Percentiles rank a stretch among this genome's conserved stretches.
These are phyloP conservation scores for Fomitopsis pulvina DNA, from an alignment of 768 basidiomycete genomes.

Conservation along the genomic window DNA sequence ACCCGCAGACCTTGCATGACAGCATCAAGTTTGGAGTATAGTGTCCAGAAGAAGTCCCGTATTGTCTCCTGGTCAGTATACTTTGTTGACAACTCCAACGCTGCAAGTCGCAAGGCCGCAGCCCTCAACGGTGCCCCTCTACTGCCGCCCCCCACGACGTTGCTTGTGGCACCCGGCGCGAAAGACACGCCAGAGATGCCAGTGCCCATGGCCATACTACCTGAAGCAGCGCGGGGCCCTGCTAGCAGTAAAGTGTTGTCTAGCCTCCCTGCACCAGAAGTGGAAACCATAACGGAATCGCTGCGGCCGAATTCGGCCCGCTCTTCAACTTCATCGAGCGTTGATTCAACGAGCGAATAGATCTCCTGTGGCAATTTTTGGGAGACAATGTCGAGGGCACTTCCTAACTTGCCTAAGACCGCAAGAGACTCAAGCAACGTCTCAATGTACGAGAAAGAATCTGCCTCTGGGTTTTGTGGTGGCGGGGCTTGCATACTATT, in stretches of 20 bases:
- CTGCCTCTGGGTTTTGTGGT: conserved; percentile 72
- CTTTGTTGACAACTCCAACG: conserved; percentile 67
- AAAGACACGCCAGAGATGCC: conserved; percentile 18
- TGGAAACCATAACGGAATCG: conserved; percentile 29
- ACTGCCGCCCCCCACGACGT: conserved; percentile 6
- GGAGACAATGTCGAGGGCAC: conserved; percentile 72
- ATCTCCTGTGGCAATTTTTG: conserved; percentile 84
- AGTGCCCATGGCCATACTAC: conserved; percentile 7
- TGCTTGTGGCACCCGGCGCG: conserved; percentile 5
- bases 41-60: conserved; percentile 92
- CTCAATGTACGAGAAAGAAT: conserved; percentile 93
- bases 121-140: conserved; percentile 35
- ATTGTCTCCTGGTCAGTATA: conserved; percentile 80
- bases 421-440: conserved; percentile 89
- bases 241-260: conserved; percentile 14
- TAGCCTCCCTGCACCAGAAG: conserved; percentile 8
- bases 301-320: conserved; percentile 74
- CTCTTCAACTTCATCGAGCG: conserved; percentile 88
- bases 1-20: conserved; percentile 88
- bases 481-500: conserved; percentile 18
- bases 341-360: conserved; percentile 77
- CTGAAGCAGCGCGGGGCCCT: conserved; percentile 1
- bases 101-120: conserved; percentile 57
- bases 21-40: conserved; percentile 93
- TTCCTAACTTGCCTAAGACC: conserved; percentile 82